phyloP scores from a whole-genome alignment of 306 rosid genomes.

The Quercus agrifolia region DNA sequence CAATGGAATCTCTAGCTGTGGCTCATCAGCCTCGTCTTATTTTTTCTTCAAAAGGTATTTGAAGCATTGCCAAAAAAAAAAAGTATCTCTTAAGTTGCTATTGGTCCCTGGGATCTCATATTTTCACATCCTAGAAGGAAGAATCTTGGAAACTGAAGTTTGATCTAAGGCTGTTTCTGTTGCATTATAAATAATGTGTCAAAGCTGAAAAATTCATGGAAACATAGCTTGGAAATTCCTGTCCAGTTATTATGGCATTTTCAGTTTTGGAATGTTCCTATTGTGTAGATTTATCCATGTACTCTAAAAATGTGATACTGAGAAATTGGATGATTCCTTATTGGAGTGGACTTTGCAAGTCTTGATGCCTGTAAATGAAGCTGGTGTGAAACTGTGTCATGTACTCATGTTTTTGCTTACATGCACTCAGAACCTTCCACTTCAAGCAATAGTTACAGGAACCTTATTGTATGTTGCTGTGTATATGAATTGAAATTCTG shows the following conservation, averaged over 20 bases:
- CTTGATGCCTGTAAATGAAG: not conserved
- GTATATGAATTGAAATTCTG: not conserved
- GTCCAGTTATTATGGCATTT: not conserved
- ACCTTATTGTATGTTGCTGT: not conserved
- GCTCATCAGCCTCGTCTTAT: not conserved
- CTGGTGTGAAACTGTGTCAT: not conserved
- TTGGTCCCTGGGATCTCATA: not conserved
- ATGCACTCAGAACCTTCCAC: not conserved
- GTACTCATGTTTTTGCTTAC: not conserved
- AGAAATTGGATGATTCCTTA: not conserved
- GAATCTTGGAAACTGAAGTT: not conserved
- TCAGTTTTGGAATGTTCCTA: not conserved
- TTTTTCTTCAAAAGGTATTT: not conserved
- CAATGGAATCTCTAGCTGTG: not conserved
- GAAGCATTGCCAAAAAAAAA: not conserved
- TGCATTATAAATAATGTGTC: too few species aligned
- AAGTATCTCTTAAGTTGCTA: not conserved
- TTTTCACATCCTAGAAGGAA: not conserved
- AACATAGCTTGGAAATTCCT: not conserved
- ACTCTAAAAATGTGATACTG: not conserved
- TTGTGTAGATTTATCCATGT: not conserved
- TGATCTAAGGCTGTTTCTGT: too few species aligned
- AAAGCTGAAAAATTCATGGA: not conserved
- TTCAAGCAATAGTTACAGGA: not conserved
- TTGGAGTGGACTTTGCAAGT: not conserved